A percentile compares a stretch with the other conserved stretches of the same genome.
Conservation (phyloP, 2,329 filamentous ascomycete species). For the Arthrobotrys musiformis region DNA sequence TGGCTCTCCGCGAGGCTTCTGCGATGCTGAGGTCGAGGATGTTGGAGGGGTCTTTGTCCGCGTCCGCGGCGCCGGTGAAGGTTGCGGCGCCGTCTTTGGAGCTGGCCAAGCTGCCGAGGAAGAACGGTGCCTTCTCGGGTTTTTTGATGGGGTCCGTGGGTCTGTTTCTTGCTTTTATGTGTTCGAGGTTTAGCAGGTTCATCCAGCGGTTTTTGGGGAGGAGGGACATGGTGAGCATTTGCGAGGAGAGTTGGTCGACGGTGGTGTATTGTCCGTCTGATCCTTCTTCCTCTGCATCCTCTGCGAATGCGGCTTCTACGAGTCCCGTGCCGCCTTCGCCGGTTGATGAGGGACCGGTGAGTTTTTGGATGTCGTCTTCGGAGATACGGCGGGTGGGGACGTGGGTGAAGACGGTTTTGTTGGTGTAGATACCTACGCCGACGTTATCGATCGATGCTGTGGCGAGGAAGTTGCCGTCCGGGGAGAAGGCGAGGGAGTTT, state of each 20-base stretch:
- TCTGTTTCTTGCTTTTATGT: slow-evolving; percentile 85
- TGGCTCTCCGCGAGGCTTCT: slow-evolving; percentile 41
- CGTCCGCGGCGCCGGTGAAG: slow-evolving; percentile 31
- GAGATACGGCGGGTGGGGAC: slow-evolving; percentile 86
- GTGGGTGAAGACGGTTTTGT: slow-evolving; percentile 88
- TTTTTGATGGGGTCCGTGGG: slow-evolving; percentile 90
- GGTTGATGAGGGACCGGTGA: slow-evolving; percentile 78
- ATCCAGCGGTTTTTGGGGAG: slow-evolving; percentile 94
- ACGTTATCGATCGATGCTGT: slow-evolving; percentile 83
- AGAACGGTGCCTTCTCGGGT: slow-evolving; percentile 95
- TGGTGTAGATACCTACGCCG: slow-evolving; percentile 93
- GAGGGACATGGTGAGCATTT: slow-evolving; percentile 87
- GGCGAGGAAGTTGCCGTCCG: slow-evolving; percentile 92
- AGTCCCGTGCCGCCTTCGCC: slow-evolving; percentile 82
- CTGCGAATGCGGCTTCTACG: slow-evolving; percentile 79
- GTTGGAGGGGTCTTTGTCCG: slow-evolving; percentile 62
- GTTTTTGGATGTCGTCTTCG: slow-evolving; percentile 75
- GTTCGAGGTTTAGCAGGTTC: slow-evolving; percentile 88
- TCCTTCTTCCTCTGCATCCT: slow-evolving; percentile 66
- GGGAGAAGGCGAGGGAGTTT: slow-evolving; percentile 85
- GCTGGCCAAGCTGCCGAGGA: slow-evolving; percentile 73
- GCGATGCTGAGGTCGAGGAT: slow-evolving; percentile 38
- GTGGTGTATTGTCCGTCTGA: slow-evolving; percentile 69
- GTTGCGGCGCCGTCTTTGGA: slow-evolving; percentile 39
- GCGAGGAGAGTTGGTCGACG: slow-evolving; percentile 80